phyloP scores from a whole-genome alignment of 805 yeast species.

The Zygosaccharomyces pseudorouxii region DNA sequence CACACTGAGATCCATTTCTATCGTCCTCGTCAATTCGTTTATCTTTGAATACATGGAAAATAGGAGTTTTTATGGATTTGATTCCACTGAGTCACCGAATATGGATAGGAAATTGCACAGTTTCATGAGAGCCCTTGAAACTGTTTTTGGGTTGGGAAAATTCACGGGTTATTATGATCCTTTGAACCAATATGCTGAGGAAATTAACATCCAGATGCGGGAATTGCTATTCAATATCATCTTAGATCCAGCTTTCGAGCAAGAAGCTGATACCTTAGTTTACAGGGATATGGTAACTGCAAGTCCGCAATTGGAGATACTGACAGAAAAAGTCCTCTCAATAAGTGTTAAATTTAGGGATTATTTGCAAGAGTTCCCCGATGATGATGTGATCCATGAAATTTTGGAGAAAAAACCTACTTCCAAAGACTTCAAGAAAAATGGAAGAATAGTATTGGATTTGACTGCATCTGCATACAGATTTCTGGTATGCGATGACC shows the following conservation, averaged over 20 bases:
- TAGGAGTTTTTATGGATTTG: slow-evolving; percentile 25
- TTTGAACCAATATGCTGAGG: slow-evolving; percentile 32
- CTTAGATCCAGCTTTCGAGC: slow-evolving; percentile 31
- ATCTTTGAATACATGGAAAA: slow-evolving; percentile 24
- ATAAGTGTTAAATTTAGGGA: slow-evolving; percentile 43
- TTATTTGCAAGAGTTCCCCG: slow-evolving; percentile 41
- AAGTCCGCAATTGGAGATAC: slow-evolving; percentile 22
- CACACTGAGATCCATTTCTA: slow-evolving; percentile 55
- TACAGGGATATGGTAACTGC: slow-evolving; percentile 32
- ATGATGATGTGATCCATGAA: slow-evolving; percentile 52
- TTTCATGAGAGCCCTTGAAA: slow-evolving; percentile 19
- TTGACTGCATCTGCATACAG: slow-evolving; percentile 53
- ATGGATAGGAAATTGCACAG: slow-evolving; percentile 19
- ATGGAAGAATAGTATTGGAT: slow-evolving; percentile 39
- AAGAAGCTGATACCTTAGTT: slow-evolving; percentile 26
- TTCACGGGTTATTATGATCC: slow-evolving; percentile 33
- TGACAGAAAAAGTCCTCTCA: slow-evolving; percentile 35
- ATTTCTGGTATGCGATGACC: slow-evolving; percentile 47
- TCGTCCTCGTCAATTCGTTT: slow-evolving; percentile 26
- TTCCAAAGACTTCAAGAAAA: slow-evolving; percentile 41
- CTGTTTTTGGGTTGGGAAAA: slow-evolving; percentile 27
- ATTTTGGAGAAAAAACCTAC: slow-evolving; percentile 36
- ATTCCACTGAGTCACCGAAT: background rate
- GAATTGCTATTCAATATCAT: slow-evolving; percentile 24
- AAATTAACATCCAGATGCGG: slow-evolving; percentile 28